A percentile compares a stretch with the other conserved stretches of the same genome.
Evolutionary conservation across 495 filamentous ascomycete genomes (phyloP).

Genomic region (Pseudevernia furfuracea): DNA sequence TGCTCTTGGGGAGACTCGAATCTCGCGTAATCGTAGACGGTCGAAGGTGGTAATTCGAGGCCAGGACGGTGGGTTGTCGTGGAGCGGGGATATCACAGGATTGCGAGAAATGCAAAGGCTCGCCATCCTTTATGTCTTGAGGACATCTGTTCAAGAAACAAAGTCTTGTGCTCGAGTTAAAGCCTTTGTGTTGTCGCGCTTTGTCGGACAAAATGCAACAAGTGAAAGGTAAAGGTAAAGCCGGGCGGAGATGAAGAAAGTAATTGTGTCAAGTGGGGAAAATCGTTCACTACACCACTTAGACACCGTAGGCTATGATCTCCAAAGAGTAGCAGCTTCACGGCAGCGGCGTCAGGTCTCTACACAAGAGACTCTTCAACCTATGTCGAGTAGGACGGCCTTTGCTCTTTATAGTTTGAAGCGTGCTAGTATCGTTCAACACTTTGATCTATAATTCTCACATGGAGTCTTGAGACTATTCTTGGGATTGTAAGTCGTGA

Average conservation of each 20-base stretch:
- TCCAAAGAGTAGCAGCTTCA: not conserved
- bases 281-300: not conserved
- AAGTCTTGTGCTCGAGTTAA: slow-evolving; percentile 1
- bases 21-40: not conserved
- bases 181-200: slow-evolving; percentile 1
- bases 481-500: not conserved
- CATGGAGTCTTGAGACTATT: not conserved
- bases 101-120: slow-evolving; percentile 7
- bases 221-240: not conserved
- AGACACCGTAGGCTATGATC: not conserved
- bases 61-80: not conserved
- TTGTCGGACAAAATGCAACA: not conserved
- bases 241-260: not conserved
- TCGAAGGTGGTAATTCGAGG: not conserved
- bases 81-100: not conserved
- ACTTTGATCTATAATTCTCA: not conserved
- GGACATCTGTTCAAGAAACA: not conserved
- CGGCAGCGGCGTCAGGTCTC: not conserved
- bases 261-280: not conserved
- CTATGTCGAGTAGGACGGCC: not conserved
- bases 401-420: not conserved
- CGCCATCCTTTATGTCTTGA: slow-evolving; percentile 1
- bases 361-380: not conserved
- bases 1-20: not conserved
- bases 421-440: not conserved